Base-by-base conservation (phyloP, 805 yeast species). In the Candida vartiovaarae region DNA sequence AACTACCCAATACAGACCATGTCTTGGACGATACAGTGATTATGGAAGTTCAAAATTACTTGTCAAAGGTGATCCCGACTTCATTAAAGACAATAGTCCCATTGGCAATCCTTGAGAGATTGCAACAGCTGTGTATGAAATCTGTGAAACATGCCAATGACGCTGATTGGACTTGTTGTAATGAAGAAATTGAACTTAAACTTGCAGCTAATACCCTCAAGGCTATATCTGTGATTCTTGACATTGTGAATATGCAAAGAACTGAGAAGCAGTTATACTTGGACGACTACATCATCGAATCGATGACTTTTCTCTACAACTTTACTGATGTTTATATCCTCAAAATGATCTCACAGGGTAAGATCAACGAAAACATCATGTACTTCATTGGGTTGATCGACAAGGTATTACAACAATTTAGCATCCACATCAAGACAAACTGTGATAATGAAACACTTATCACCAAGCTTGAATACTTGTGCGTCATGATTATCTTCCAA, bases 401-500 rank as follows among this genome's bases (percentile, higher is more conserved):
- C 3, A 50, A 43, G 9, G 38, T 47, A 2, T 42, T 58, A 25
- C 38, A 46, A 8, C 49, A 53, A 24, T 33, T 64, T 2, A 43
- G 57, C 4, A 35, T 24, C 2, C 60, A 49, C n/a, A 41, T 56
- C 9, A 37, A 48, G 2, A 32, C 25, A 8, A 53, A 52, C 3
- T 49, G 46, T 11, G 38, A 70, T 34, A 76, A 78, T 42, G 90
- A 83, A 34, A 67, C 64, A 3, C 53, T 73, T 0, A 55, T 82
- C 8, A 79, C 88, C 0, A 75, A 73, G 48, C 52, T 85, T 28
- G 86, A 82, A 47, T 83, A 77, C 51, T 57, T 78, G 25, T 60
- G 73, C 6, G 51, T 68, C 6, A 59, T 58, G 30, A 51, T 71
- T 1, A 55, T 80, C 1, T 78, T 76, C 49, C 43, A 47, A 4